phyloP scores from a whole-genome alignment of 352 stramenopile species.

The Globisporangium splendens region DNA sequence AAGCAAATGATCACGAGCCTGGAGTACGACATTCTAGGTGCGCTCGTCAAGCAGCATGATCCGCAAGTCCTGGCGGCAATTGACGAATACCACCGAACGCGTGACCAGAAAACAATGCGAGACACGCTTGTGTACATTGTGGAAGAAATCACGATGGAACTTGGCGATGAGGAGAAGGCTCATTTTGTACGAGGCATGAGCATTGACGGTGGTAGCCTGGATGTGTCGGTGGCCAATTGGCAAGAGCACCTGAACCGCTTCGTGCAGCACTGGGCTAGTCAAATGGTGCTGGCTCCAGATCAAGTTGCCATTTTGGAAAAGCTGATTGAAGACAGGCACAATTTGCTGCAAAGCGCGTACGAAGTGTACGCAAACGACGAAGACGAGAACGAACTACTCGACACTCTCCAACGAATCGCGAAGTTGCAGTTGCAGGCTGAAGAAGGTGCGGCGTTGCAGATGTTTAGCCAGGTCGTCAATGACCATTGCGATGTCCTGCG shows the following conservation, averaged over 20 bases:
- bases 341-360: conserved; percentile 68
- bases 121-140: conserved; percentile 53
- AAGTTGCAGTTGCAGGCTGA: conserved; percentile 51
- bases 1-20: conserved; percentile 64
- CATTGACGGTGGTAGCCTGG: conserved; percentile 1
- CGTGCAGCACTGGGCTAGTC: conserved; percentile 40
- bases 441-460: conserved; percentile 33
- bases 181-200: conserved; percentile 29
- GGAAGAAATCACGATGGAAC: conserved; percentile 59
- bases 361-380: conserved; percentile 59
- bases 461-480: conserved; percentile 31
- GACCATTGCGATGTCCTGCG: conserved; percentile 32
- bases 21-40: conserved; percentile 53
- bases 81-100: conserved; percentile 34
- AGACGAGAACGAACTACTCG: conserved; percentile 61
- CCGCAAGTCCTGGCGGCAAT: conserved; percentile 42
- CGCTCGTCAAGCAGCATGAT: conserved; percentile 58
- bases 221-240: conserved; percentile 27
- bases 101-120: conserved; percentile 27
- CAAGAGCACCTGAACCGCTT: conserved; percentile 44
- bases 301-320: conserved; percentile 35
- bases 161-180: conserved; percentile 61
- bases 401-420: conserved; percentile 67
- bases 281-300: conserved; percentile 23
- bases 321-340: conserved; percentile 49